A percentile compares a stretch with the other conserved stretches of the same genome.
These are phyloP conservation scores for Tylopilus subfusipes DNA, from an alignment of 768 basidiomycete genomes.

Conservation along the genomic window DNA sequence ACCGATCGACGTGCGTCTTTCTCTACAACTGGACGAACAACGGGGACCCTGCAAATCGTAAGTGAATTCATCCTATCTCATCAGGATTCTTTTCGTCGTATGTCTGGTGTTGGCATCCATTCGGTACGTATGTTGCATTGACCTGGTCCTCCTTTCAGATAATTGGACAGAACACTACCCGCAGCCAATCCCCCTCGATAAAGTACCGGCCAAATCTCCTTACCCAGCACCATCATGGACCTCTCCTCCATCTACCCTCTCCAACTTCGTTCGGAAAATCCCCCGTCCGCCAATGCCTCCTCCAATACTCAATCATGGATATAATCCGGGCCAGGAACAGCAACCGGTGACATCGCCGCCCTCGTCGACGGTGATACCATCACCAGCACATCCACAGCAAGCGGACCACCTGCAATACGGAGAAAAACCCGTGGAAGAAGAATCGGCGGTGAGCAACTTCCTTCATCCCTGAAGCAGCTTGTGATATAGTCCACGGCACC, in stretches of 20 bases:
- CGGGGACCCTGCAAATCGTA: constrained; percentile 31
- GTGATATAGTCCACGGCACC: neutral
- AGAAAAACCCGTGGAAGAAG: neutral
- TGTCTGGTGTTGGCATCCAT: neutral
- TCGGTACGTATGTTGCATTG: neutral
- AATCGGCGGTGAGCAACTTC: constrained; percentile 2
- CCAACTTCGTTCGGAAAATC: constrained; percentile 22
- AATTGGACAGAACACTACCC: constrained; percentile 29
- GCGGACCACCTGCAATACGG: neutral
- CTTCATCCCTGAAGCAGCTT: neutral
- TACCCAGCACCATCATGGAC: constrained; percentile 28
- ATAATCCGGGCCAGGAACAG: neutral
- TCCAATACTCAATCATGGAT: neutral
- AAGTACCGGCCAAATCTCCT: constrained; percentile 22
- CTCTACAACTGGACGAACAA: constrained; percentile 31
- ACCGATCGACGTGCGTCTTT: constrained; percentile 23
- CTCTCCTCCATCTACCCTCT: constrained; percentile 15
- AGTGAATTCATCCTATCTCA: constrained; percentile 2
- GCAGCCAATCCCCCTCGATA: neutral
- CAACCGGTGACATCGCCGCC: neutral
- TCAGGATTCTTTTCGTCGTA: neutral
- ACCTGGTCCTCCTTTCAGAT: constrained; percentile 13
- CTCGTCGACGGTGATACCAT: neutral
- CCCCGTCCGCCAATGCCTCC: constrained; percentile 11
- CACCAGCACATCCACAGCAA: neutral